phyloP scores from a whole-genome alignment of 2,329 filamentous ascomycete genomes.

The Aspergillus tamarii region DNA sequence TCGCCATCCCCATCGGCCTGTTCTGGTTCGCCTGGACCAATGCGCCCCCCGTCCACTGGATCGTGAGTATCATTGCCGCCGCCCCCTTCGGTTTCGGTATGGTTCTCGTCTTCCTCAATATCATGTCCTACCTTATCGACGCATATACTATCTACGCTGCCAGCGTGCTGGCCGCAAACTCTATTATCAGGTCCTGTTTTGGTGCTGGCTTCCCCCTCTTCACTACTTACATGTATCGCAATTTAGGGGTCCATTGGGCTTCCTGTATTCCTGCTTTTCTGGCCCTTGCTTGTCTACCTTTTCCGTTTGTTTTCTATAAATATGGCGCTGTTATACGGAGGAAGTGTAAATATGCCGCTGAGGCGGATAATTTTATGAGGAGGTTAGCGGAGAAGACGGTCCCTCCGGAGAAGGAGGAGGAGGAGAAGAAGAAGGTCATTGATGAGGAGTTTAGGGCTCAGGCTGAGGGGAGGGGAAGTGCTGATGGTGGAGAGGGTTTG shows the following conservation, averaged over 20 bases:
- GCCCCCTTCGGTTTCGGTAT: constrained; percentile 40
- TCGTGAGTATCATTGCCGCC: constrained; percentile 33
- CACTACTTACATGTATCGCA: constrained; percentile 43
- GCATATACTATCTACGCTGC: constrained; percentile 42
- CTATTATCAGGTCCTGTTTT: constrained; percentile 45
- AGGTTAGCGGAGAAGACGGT: constrained; percentile 24
- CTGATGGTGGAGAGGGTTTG: neutral
- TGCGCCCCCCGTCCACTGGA: constrained; percentile 38
- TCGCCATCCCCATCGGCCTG: constrained; percentile 30
- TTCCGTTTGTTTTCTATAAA: constrained; percentile 44
- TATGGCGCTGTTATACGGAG: constrained; percentile 38
- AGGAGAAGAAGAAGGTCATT: constrained; percentile 5
- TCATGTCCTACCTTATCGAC: constrained; percentile 43
- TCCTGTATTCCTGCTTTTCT: constrained; percentile 44
- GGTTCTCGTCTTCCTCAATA: constrained; percentile 36
- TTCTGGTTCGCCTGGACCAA: constrained; percentile 41
- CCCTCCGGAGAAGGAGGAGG: constrained; percentile 1
- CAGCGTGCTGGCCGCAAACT: constrained; percentile 41
- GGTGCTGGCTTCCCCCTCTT: constrained; percentile 50
- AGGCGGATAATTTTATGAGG: constrained; percentile 35
- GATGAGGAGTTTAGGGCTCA: neutral
- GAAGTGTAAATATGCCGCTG: constrained; percentile 41
- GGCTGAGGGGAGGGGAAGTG: neutral
- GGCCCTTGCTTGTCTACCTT: constrained; percentile 38
- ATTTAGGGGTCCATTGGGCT: constrained; percentile 48